These are phyloP conservation scores for Arbutus unedo DNA, from an alignment of 148 eudicot genomes.

Conservation along the genomic window DNA sequence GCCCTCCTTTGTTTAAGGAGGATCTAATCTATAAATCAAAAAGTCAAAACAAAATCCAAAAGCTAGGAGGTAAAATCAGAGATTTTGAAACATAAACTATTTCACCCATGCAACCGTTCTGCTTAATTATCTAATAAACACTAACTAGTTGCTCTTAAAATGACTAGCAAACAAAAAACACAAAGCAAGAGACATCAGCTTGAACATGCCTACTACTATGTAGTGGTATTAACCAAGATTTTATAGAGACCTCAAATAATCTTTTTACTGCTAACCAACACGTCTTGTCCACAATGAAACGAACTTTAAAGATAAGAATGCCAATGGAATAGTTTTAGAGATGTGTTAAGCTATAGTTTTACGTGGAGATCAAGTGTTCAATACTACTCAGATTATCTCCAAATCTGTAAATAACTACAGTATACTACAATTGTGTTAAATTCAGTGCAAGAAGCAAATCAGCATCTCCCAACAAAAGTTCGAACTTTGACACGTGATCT, in stretches of 20 bases:
- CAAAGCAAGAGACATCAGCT: too few relatives aligned
- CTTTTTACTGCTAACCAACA: not conserved
- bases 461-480: not conserved
- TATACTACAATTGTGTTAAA: not conserved
- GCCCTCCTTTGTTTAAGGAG: not conserved
- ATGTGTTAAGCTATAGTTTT: not conserved
- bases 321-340: not conserved
- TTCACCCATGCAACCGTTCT: not conserved
- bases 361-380: not conserved
- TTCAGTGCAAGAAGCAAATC: not conserved
- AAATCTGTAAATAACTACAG: too few relatives aligned
- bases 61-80: not conserved
- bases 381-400: not conserved
- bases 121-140: not conserved
- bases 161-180: too few relatives aligned
- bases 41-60: not conserved
- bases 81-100: too few relatives aligned
- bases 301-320: not conserved
- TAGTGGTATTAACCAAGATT: not conserved
- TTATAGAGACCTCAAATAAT: not conserved
- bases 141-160: not conserved
- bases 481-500: not conserved
- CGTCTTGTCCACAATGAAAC: not conserved
- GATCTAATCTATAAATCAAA: not conserved
- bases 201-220: not conserved